Conservation (phyloP, 1,284 basidiomycete genomes). For the Exobasidium cylindrosporum region DNA sequence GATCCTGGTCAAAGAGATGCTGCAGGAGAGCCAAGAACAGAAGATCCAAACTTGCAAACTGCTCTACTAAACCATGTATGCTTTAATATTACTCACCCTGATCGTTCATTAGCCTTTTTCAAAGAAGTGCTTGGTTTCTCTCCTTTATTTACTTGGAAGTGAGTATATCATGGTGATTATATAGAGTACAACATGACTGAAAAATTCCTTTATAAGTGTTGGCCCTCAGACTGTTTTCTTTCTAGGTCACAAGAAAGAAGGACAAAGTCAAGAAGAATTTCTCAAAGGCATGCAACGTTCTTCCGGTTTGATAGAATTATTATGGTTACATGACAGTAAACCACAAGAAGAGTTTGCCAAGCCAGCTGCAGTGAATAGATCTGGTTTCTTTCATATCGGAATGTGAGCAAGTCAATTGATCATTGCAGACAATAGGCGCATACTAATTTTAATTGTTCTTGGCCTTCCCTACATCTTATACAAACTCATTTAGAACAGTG, state of each 20-base stretch:
- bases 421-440: too few relatives aligned
- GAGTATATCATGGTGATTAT: too few relatives aligned
- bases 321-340: not conserved
- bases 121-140: not conserved
- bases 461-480: too few relatives aligned
- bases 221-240: slow-evolving; percentile 7
- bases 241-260: not conserved
- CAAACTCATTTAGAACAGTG: not conserved
- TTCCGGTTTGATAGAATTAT: not conserved
- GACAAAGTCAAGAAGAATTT: slow-evolving; percentile 2
- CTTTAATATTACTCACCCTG: not conserved
- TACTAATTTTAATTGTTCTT: too few relatives aligned
- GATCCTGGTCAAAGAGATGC: not conserved
- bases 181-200: not conserved
- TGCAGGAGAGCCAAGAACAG: not conserved
- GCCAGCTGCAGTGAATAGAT: not conserved
- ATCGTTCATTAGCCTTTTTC: slow-evolving; percentile 3
- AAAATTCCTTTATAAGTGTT: not conserved
- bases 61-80: not conserved
- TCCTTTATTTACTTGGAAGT: slow-evolving; percentile 2
- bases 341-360: not conserved
- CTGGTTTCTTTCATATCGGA: slow-evolving; percentile 5
- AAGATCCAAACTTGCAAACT: not conserved
- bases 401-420: too few relatives aligned
- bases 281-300: not conserved